Evolutionary conservation across 306 rosid species (phyloP).

Genomic region (Dalbergia cochinchinensis): DNA sequence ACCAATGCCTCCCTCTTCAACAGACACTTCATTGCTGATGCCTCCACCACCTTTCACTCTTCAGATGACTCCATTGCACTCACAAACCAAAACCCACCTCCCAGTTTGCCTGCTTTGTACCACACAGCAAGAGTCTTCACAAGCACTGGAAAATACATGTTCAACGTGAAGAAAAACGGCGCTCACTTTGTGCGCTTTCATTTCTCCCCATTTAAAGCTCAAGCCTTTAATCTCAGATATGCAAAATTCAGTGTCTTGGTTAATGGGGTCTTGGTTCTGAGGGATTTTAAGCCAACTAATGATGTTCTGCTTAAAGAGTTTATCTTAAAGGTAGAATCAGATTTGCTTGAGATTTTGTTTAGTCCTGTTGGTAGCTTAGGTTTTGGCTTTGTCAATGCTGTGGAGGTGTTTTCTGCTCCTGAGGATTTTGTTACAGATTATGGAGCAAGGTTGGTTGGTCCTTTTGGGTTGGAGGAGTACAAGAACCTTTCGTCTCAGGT

Average conservation of each 20-base stretch:
- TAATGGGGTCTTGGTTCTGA: constrained; percentile 55
- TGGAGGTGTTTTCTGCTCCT: constrained; percentile 90
- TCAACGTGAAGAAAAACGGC: constrained; percentile 73
- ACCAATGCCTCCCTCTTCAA: constrained; percentile 63
- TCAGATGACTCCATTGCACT: constrained; percentile 59
- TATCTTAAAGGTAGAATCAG: constrained; percentile 60
- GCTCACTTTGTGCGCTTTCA: constrained; percentile 87
- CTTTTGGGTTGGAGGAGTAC: constrained; percentile 59
- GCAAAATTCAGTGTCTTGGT: constrained; percentile 72
- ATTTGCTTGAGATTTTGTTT: constrained; percentile 65
- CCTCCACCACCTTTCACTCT: constrained; percentile 62
- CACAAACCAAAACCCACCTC: constrained; percentile 62
- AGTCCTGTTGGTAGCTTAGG: constrained; percentile 59
- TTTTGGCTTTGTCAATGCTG: constrained; percentile 79
- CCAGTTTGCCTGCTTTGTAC: constrained; percentile 58
- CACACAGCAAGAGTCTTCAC: constrained; percentile 85
- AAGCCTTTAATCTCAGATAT: constrained; percentile 56
- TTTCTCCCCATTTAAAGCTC: constrained; percentile 77
- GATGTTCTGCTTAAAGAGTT: constrained; percentile 65
- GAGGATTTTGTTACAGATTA: constrained; percentile 69
- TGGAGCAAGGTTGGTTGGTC: constrained; percentile 70
- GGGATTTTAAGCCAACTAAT: constrained; percentile 42
- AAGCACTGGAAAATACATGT: constrained; percentile 60
- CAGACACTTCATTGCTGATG: constrained; percentile 67
- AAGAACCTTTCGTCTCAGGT: constrained; percentile 69